A percentile compares a stretch with the other conserved stretches of the same genome.
phyloP scores from a whole-genome alignment of 2,329 filamentous ascomycete genomes.

The Didymella arachidicola region DNA sequence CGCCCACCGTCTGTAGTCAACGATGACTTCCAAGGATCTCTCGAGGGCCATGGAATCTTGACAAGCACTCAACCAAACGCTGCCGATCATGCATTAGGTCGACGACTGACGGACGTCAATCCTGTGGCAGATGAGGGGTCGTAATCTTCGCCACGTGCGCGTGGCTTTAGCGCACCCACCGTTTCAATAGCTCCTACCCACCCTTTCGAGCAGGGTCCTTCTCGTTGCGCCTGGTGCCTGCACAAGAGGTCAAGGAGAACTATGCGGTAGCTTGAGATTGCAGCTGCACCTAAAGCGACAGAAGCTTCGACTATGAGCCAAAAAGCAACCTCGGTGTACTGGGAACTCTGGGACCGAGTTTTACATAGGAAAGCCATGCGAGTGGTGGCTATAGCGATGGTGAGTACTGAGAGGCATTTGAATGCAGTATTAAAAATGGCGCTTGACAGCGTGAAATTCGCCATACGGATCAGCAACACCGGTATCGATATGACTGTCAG shows the following conservation, averaged over 20 bases:
- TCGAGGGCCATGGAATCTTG: neutral
- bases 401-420: constrained; percentile 24
- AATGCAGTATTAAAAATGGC: constrained; percentile 25
- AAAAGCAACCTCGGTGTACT: constrained; percentile 17
- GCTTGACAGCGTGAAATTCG: constrained; percentile 19
- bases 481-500: constrained; percentile 24
- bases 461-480: constrained; percentile 26
- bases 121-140: neutral
- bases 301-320: constrained; percentile 26
- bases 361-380: constrained; percentile 4
- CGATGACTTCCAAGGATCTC: neutral
- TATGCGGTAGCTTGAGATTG: constrained; percentile 26
- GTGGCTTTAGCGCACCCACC: constrained; percentile 5
- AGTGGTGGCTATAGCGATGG: constrained; percentile 4
- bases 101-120: neutral
- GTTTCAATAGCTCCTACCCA: constrained; percentile 2
- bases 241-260: constrained; percentile 16
- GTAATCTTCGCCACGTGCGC: constrained; percentile 14
- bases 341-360: neutral
- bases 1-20: neutral
- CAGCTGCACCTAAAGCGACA: constrained; percentile 20
- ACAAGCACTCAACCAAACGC: neutral
- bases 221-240: constrained; percentile 3
- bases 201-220: neutral
- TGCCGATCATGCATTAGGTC: constrained; percentile 2